phyloP scores from a whole-genome alignment of 805 yeast species.

The Cyberlindnera suaveolens region DNA sequence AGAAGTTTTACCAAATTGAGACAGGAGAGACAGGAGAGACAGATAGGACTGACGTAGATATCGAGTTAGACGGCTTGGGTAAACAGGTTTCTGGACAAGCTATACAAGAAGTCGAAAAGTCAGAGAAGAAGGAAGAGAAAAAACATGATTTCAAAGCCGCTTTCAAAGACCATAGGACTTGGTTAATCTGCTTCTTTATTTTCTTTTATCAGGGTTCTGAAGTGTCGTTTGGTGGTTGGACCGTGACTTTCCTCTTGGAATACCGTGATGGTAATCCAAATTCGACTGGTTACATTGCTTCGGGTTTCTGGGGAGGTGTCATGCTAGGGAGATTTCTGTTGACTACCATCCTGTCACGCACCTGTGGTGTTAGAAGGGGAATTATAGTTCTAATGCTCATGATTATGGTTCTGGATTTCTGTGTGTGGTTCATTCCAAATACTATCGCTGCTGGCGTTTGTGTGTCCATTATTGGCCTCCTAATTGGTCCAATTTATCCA shows the following conservation, averaged over 20 bases:
- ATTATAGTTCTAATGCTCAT: slow-evolving; percentile 29
- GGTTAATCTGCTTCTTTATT: slow-evolving; percentile 47
- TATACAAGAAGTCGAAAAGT: neutral
- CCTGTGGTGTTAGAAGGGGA: slow-evolving; percentile 40
- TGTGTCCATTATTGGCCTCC: slow-evolving; percentile 42
- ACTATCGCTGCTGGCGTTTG: slow-evolving; percentile 40
- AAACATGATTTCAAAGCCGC: slow-evolving; percentile 27
- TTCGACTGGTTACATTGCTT: slow-evolving; percentile 49
- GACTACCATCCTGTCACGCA: slow-evolving; percentile 33
- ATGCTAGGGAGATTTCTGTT: slow-evolving; percentile 49
- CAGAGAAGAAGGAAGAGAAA: neutral
- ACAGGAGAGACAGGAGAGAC: slow-evolving; percentile 5
- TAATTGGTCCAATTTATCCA: slow-evolving; percentile 55
- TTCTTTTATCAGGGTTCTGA: slow-evolving; percentile 61
- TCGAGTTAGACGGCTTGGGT: neutral
- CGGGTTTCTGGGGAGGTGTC: slow-evolving; percentile 64
- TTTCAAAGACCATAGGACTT: slow-evolving; percentile 35
- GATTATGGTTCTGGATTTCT: slow-evolving; percentile 32
- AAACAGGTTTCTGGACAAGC: neutral
- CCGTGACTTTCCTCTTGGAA: slow-evolving; percentile 49
- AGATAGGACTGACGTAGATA: neutral
- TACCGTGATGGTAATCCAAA: slow-evolving; percentile 39
- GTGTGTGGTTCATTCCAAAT: slow-evolving; percentile 44
- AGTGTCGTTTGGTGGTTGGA: slow-evolving; percentile 61
- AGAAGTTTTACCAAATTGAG: slow-evolving; percentile 15